Conservation (phyloP, 768 basidiomycete genomes). For the Lentinula guzmanii region DNA sequence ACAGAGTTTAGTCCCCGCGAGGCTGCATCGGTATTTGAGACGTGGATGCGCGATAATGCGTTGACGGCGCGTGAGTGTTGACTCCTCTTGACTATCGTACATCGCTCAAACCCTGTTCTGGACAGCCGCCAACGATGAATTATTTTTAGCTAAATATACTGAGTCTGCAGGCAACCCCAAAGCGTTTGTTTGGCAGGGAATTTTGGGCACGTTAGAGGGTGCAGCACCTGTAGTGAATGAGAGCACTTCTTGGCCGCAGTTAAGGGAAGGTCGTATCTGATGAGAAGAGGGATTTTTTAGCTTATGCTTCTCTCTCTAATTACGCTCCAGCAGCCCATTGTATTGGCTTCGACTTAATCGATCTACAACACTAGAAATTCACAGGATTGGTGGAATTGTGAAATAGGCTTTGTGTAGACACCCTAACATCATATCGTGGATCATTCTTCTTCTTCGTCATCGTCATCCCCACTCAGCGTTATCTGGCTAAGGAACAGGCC, state of each 20-base stretch:
- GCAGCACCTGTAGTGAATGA: neutral
- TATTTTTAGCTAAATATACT: conserved; percentile 74
- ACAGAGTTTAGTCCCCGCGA: conserved; percentile 57
- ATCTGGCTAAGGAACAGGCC: conserved; percentile 5
- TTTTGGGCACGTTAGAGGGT: conserved; percentile 24
- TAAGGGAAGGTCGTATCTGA: neutral
- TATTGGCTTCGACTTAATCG: no score
- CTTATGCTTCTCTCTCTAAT: no score
- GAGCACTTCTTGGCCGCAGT: neutral
- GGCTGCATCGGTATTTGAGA: conserved; percentile 67
- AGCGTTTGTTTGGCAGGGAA: conserved; percentile 69
- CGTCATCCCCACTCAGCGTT: neutral
- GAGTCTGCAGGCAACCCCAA: conserved; percentile 76
- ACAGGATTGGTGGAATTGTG: neutral
- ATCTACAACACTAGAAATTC: neutral
- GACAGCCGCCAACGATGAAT: conserved; percentile 45
- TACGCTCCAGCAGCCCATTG: no score
- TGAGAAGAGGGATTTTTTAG: no score
- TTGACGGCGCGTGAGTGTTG: conserved; percentile 41
- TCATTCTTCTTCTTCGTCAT: neutral
- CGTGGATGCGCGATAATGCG: conserved; percentile 64
- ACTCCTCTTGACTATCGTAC: neutral
- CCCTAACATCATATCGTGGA: neutral
- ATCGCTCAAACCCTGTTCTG: neutral
- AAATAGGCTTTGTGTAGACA: neutral